Conservation (phyloP, 306 rosid genomes). For the Albizia julibrissin region DNA sequence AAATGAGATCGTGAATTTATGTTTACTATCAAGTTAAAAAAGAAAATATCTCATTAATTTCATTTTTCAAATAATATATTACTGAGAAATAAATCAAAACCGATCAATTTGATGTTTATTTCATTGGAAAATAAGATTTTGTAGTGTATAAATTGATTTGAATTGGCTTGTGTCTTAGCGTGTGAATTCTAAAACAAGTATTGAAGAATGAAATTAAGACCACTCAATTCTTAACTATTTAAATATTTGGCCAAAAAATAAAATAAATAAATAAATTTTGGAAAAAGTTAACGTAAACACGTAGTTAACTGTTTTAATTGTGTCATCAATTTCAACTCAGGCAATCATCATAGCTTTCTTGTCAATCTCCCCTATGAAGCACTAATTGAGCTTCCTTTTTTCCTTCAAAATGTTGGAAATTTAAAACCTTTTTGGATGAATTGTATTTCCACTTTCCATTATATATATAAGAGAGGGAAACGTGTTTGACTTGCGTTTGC, state of each 20-base stretch:
- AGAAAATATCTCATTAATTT: too few relatives aligned
- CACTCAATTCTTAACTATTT: background rate
- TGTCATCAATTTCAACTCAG: background rate
- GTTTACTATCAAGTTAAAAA: too few relatives aligned
- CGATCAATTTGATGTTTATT: background rate
- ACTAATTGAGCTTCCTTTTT: background rate
- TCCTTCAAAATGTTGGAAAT: background rate
- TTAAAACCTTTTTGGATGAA: background rate
- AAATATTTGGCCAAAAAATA: background rate
- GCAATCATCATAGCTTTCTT: background rate
- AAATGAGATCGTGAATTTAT: too few relatives aligned
- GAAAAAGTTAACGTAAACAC: background rate
- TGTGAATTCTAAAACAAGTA: background rate
- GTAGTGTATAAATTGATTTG: background rate
- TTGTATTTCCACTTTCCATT: background rate
- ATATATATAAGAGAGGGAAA: background rate
- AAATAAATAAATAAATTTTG: background rate
- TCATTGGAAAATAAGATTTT: background rate
- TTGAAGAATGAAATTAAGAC: background rate
- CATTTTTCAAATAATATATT: too few relatives aligned
- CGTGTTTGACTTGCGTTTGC: background rate
- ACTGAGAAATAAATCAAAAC: background rate
- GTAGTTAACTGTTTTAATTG: background rate
- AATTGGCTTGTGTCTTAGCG: background rate
- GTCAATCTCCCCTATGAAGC: background rate